Base-by-base conservation (phyloP, 176 grass and related monocot species). In the Aegilops bicornis region DNA sequence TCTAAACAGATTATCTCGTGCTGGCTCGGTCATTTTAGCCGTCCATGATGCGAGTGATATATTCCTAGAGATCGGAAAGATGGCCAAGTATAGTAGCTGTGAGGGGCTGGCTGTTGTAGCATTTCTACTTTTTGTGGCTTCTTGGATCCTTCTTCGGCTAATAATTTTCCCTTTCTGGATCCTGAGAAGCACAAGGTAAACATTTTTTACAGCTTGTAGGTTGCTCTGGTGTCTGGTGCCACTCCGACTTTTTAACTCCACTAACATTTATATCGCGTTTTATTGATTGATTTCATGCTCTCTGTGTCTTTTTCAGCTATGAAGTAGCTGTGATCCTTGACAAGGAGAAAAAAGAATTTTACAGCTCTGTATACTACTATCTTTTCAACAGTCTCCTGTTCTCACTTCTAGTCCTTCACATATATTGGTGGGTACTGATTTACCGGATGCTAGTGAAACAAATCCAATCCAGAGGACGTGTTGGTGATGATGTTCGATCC, bases 341-440 rank as follows among this genome's bases (percentile, higher is more conserved):
- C 80, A 95, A 91, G 77, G 89, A 87, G 48, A 89, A 93, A 64
- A 91, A 98, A 73, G 70, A 30, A 85, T 87, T 92, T 87, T 88
- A 95, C 0, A 91, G 93, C 31, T 91, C 95, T 22, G 91, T 98
- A 87, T 95, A 98, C 76, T 97, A 95, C 54, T 98, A 98, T 89
- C 79, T 98, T 52, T 98, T 98, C 92, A 95, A 95, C 80, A 93
- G 89, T 69, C 95, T 95, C 59, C 73, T 98, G 64, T 98, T 98
- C 79, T 92, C 91, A 35, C 86, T 98, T 77, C 89, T 98, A 73
- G 93, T 93, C 73, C 91, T 98, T 85, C 91, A 98, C 61, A 93
- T 98, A 85, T 95, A 95, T 80, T 98, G 95, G 95, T 91, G 93
- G 93, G 78, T 98, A 37, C 80, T 98, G 75, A 98, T 98, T 35